Base-by-base conservation (phyloP, 176 grass and related monocot genomes). In the Zoysia japonica region DNA sequence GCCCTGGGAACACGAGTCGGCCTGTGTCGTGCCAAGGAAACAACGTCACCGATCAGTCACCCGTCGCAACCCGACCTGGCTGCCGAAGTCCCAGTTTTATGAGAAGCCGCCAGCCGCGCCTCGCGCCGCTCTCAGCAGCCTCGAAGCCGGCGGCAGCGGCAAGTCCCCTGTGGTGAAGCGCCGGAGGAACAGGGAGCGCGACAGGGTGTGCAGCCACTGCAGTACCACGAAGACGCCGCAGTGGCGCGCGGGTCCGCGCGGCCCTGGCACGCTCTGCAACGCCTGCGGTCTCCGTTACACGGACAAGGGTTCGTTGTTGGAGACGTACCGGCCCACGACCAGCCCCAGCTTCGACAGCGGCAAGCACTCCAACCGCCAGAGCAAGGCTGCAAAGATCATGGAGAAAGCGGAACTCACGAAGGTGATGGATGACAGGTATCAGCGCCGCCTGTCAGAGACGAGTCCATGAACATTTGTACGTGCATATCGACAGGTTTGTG, bases 211-310 rank as follows among this genome's bases (percentile, higher is more conserved):
- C 70, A 45, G 44, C 56, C 90, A 86, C 68, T 92, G 90, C 70
- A 5, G 11, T 17, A 37, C 70, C 28, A 8, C 71, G 51, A 45
- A 77, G 14, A 92, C 90, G 15, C 90, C 90, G 51, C 90, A 92
- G 10, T 92, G 90, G 90, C 86, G 90, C 6, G 53, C 75, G 1
- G 90, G 90, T 0, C 86, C 90, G 20, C 45, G 72, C 2, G 90
- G 90, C 1, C 80, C 55, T 0, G 83, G 84, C 43, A 92, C 90
- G 12, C 90, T 92, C 3, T 92, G 90, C 83, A 92, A 92, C 20
- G 90, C 90, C 0, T 92, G 90, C 36, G 90, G 86, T 39, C 76
- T 92, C 50, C 51, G 86, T 28, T 28, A 28, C 28, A 28, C 28
- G 28, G 28, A 28, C 28, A 28, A 28, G 28, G 28, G 28, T 28